Base-by-base conservation (phyloP, 257 asterid species). In the Echites panduratus region DNA sequence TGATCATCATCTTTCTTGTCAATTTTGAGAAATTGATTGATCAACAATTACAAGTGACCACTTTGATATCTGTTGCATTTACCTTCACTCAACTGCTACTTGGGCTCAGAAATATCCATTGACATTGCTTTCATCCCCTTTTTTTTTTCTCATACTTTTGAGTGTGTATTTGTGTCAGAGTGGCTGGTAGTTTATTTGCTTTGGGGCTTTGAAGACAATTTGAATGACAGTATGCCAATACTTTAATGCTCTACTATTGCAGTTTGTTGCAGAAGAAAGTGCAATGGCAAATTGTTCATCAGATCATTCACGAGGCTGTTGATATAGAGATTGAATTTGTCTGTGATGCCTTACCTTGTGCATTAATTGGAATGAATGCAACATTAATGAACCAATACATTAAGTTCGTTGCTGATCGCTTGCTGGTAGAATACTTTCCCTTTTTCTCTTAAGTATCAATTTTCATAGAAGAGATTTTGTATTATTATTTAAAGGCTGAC, bases 261-360 rank as follows among this genome's bases (percentile, higher is more conserved):
- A 91, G 94, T 78, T 77, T 85, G 74, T 80, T 91, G 32, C 72
- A 77, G 76, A 87, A 79, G 77, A 78, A 87, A 84, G 82, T 91
- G 70, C 75, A 72, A 43, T 67, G 75, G 84, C 82, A 85, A 75
- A 84, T 84, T 64, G 88, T 91, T 79, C 85, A 87, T 76, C 87
- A 84, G 24, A 91, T 91, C 22, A 87, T 91, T 78, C 82, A 83
- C 71, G 97, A 89, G 85, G 97, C 94, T 61, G 96, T 91, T 68
- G 92, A 89, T 76, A 91, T 89, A 54, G 96, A 89, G 86, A 91
- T 72, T 2, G 87, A 82, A 76, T 91, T 91, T 41, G 87, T 91
- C 11, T 87, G 90, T 70, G 97, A 89, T 26, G 94, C 97, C 61
- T 94, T 91, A 68, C 96, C 96, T 0, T 87, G 97, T 87, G 96